Conservation (phyloP, 768 basidiomycete species). For the Tricholoma hemisulphureum region DNA sequence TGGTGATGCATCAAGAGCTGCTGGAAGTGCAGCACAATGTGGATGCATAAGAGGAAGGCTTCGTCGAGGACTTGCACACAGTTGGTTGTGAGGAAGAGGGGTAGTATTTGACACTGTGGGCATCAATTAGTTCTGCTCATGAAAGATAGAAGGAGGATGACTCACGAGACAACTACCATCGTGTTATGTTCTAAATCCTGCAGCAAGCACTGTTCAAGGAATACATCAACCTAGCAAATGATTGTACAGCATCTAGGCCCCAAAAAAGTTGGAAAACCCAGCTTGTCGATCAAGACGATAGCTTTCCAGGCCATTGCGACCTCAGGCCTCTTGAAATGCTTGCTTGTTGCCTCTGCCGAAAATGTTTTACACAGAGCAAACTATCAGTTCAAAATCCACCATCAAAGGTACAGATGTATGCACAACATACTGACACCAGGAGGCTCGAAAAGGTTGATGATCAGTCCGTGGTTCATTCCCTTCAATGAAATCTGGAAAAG, state of each 20-base stretch:
- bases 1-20: slow-evolving; percentile 28
- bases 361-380: slow-evolving; percentile 41
- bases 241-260: too few species aligned
- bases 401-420: too few species aligned
- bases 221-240: slow-evolving; percentile 64
- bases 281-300: slow-evolving; percentile 53
- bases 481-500: slow-evolving; percentile 62
- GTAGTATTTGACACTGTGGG: slow-evolving; percentile 52
- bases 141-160: slow-evolving; percentile 16
- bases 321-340: slow-evolving; percentile 48
- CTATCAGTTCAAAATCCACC: neutral
- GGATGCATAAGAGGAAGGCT: slow-evolving; percentile 66
- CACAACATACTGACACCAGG: slow-evolving; percentile 48
- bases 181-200: slow-evolving; percentile 65
- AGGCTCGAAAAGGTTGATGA: slow-evolving; percentile 54
- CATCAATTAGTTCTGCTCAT: slow-evolving; percentile 23
- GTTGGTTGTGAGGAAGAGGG: slow-evolving; percentile 55
- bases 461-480: slow-evolving; percentile 52
- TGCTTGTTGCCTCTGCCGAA: slow-evolving; percentile 54
- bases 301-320: slow-evolving; percentile 57
- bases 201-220: slow-evolving; percentile 62
- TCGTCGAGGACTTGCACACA: slow-evolving; percentile 61
- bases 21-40: slow-evolving; percentile 63
- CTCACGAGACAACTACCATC: slow-evolving; percentile 65
- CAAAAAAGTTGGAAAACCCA: slow-evolving; percentile 9